Base-by-base conservation (phyloP, 2,329 filamentous ascomycete genomes). In the Trichoderma sp. region DNA sequence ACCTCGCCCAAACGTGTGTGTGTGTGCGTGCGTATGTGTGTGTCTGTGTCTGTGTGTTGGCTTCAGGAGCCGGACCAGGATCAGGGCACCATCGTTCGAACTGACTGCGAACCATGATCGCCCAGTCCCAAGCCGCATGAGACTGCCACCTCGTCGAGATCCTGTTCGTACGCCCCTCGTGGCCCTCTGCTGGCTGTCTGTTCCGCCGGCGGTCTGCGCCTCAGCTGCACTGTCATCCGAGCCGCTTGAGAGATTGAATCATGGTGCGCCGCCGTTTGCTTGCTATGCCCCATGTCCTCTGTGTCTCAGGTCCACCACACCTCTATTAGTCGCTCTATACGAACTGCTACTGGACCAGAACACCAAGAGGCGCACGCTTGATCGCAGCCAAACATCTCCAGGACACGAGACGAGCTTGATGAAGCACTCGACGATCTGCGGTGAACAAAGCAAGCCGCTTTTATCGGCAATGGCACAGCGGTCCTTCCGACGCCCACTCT, bases 71-170 rank as follows among this genome's bases (percentile, higher is more conserved):
- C 45, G 60, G 59, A 31, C 78, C 75, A 77, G 64, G 71, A 41
- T 71, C 71, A 75, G 75, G 76, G 76, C 76, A 72, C 76, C 76
- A 79, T 79, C 75, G 78, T 80, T 80, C 77, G 75, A 76, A 76
- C 75, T 66, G 76, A 75, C 77, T 76, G 78, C 78, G 78, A 79
- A 79, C 78, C 77, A 79, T 79, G 78, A 79, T 79, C 78, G 76
- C 65, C 78, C 77, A 74, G 63, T 73, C 71, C 75, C 27, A 63
- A 14, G 60, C 56, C 45, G 35, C 71, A 69, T 59, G 67, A 71
- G 63, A 65, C 38, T 66, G 60, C 24, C 38, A 50, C 64, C 33
- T 63, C 59, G 33, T 53, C 62, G 45, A 65, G 66, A 74, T 75
- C 69, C 74, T 73, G 68, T 74, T 74, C 45, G 50, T 63, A 68